Evolutionary conservation across 75 land plant species (phyloP), one percentile per base, ranked within the genome.

Genomic region (Sequoiadendron giganteum): DNA sequence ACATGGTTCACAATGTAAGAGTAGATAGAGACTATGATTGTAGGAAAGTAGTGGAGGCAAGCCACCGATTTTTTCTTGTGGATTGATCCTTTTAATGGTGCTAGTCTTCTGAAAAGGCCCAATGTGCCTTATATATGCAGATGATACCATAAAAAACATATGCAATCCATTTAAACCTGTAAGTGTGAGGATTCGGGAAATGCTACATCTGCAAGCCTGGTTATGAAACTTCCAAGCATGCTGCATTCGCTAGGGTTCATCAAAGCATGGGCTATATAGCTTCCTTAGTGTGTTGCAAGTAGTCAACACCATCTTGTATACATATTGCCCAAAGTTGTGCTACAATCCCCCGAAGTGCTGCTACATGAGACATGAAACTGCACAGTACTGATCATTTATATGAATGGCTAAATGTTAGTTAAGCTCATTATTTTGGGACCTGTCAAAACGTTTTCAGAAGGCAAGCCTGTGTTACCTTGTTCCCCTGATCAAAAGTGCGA

Each of bases 1-100:
- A 85, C 91, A 88, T 61, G 94, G 97, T 15, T 58, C 83, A 86
- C 86, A 89, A 16, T 49, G 58, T 84, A 54, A 84, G 19, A 52
- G 85, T 49, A 52, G 16, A 48, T 34, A 84, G 56, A 84, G 15
- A 18, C 58, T 84, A 49, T 84, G n/a, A 84, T 52, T 79, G 40
- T 40, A 79, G 21, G 11, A 21, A 36, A 79, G 36, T 19, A 13
- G 82, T 65, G 70, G 70, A 65, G 70, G 70, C 70, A 65, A 8
- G n/a, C 70, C 70, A 65, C 70, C 7, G 70, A 65, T 25, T 65
- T 25, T 65, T 65, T 65, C 70, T 65, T 65, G 70, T 25, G n/a
- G 70, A 65, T 65, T 25, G 9, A 7, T 25, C 70, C 70, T 65
- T 65, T 25, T 8, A 65, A 65, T 25, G 8, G 9, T 65, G n/a